Percentiles rank a stretch among this genome's conserved stretches.
Evolutionary conservation across 306 rosid genomes (phyloP).

Genomic region (Rosa persica): DNA sequence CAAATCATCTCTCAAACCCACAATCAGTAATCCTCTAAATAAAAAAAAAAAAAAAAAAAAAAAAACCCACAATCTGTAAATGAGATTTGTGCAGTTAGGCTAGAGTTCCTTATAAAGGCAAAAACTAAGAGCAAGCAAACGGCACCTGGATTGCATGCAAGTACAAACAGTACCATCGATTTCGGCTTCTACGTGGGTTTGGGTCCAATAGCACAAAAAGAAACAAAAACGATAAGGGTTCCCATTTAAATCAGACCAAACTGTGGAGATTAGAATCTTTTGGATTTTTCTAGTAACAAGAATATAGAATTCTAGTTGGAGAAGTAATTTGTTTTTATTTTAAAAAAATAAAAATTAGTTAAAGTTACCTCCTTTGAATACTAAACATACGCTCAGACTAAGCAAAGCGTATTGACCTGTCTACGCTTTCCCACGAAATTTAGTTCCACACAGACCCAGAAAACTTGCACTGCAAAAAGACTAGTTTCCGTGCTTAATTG

Average conservation of each 20-base stretch:
- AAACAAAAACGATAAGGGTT: background rate
- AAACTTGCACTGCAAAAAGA: slow-evolving; percentile 24
- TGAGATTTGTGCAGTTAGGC: background rate
- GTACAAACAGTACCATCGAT: background rate
- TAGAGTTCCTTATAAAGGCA: background rate
- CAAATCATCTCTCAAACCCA: background rate
- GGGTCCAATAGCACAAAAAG: background rate
- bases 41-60: no score
- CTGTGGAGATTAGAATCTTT: background rate
- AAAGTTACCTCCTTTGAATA: slow-evolving; percentile 22
- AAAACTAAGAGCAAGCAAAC: background rate
- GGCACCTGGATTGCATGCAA: slow-evolving; percentile 20
- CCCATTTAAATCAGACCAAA: background rate
- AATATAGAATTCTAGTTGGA: background rate
- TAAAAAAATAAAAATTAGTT: slow-evolving; percentile 8
- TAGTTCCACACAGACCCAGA: slow-evolving; percentile 23
- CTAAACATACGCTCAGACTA: background rate
- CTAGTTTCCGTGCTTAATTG: slow-evolving; percentile 6
- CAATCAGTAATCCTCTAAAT: background rate
- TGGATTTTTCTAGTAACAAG: background rate
- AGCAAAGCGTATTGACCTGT: slow-evolving; percentile 8
- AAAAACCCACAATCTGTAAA: background rate
- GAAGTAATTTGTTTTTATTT: background rate
- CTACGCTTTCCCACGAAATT: slow-evolving; percentile 23
- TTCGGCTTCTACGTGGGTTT: background rate